Conservation (phyloP, 306 rosid species). For the Vigna angularis region DNA sequence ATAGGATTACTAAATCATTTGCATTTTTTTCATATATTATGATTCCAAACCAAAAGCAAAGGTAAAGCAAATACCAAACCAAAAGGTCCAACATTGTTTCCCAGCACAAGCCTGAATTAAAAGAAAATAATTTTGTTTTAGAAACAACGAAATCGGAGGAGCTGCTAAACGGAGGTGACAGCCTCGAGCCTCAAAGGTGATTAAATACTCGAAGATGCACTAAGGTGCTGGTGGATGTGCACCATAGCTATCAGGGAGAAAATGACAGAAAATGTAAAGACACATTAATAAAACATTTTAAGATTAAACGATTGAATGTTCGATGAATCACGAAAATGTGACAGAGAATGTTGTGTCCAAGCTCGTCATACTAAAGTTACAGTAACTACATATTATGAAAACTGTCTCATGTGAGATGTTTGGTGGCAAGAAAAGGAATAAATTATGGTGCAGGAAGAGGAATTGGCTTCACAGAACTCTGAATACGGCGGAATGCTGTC, state of each 20-base stretch:
- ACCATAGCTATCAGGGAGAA: neutral
- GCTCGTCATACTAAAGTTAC: neutral
- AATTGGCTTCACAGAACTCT: slow-evolving; percentile 80
- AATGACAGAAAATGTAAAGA: neutral
- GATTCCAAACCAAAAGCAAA: too few species aligned
- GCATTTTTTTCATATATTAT: too few species aligned
- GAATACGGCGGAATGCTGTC: slow-evolving; percentile 76
- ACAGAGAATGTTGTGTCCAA: slow-evolving; percentile 1
- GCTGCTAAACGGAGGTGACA: neutral
- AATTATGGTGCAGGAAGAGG: slow-evolving; percentile 66
- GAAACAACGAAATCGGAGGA: neutral
- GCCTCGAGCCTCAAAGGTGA: neutral
- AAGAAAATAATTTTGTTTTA: neutral
- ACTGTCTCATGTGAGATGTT: slow-evolving; percentile 27
- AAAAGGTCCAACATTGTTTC: neutral
- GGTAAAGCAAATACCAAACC: neutral
- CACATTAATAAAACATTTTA: neutral
- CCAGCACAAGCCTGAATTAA: neutral
- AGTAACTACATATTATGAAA: slow-evolving; percentile 5
- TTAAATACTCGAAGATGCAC: neutral
- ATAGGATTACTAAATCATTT: too few species aligned
- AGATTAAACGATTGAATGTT: slow-evolving; percentile 3
- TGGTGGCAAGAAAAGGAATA: neutral
- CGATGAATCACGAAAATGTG: neutral
- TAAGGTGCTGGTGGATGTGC: neutral